A percentile compares a stretch with the other conserved stretches of the same genome.
Evolutionary conservation across 2,329 filamentous ascomycete species (phyloP).

Genomic region (Penicillium sclerotiorum): DNA sequence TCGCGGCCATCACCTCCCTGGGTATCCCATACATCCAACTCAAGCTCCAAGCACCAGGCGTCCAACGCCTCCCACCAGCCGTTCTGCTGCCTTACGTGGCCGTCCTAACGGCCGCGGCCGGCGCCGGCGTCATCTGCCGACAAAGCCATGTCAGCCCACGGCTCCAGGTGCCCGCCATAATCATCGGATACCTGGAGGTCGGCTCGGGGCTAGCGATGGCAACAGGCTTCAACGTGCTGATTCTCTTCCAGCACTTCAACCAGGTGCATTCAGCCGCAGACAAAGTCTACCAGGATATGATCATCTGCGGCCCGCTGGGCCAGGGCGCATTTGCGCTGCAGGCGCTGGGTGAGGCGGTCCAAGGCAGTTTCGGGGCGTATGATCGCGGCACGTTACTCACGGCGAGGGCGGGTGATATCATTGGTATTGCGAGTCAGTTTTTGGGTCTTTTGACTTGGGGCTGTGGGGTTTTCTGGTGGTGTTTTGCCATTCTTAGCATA

Average conservation of each 20-base stretch:
- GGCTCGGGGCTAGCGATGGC: conserved; percentile 39
- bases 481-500: conserved; percentile 43
- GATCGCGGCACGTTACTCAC: conserved; percentile 38
- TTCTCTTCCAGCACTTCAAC: conserved; percentile 37
- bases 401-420: conserved; percentile 30
- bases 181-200: conserved; percentile 45
- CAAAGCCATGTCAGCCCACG: conserved; percentile 27
- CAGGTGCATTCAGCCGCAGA: conserved; percentile 22
- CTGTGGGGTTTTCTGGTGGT: conserved; percentile 47
- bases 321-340: conserved; percentile 46
- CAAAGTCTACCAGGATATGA: conserved; percentile 43
- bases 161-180: conserved; percentile 42
- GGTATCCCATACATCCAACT: conserved; percentile 40
- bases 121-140: conserved; percentile 39
- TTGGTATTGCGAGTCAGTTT: conserved; percentile 41
- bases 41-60: conserved; percentile 39
- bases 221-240: conserved; percentile 35
- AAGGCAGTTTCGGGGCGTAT: conserved; percentile 37
- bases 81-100: conserved; percentile 44
- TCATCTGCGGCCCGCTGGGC: conserved; percentile 44
- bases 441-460: conserved; percentile 45
- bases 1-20: conserved; percentile 37
- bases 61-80: conserved; percentile 37
- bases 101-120: conserved; percentile 44
- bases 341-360: conserved; percentile 34